Evolutionary conservation across 495 filamentous ascomycete genomes (phyloP).

Genomic region (Thozetella sp.): DNA sequence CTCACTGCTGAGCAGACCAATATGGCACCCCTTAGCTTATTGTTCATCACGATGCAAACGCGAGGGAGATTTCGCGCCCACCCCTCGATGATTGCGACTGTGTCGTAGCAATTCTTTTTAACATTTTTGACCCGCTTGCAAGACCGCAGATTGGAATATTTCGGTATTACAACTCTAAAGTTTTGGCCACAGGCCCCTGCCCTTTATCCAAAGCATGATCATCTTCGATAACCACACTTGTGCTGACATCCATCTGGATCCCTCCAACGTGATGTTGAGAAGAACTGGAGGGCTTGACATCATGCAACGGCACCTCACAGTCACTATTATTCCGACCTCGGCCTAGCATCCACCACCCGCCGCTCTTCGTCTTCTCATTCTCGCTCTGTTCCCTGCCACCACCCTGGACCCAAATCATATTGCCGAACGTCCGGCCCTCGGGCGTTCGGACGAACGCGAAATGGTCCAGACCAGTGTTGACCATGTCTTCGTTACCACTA

Average conservation of each 20-base stretch:
- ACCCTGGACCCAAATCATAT: conserved; percentile 30
- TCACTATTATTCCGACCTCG: conserved; percentile 2
- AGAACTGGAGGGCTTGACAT: conserved; percentile 4
- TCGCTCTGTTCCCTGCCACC: not conserved
- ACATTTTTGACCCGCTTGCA: no score
- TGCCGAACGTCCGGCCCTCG: conserved; percentile 22
- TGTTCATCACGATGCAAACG: no score
- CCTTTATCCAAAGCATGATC: not conserved
- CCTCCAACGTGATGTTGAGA: conserved; percentile 10
- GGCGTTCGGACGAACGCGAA: conserved; percentile 37
- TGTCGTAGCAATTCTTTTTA: no score
- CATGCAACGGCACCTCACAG: conserved; percentile 23
- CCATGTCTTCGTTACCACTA: conserved; percentile 22
- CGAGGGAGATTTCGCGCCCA: no score
- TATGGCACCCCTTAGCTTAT: no score
- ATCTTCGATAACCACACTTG: conserved; percentile 26
- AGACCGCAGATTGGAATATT: no score
- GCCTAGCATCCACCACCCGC: conserved; percentile 9
- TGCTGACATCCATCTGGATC: conserved; percentile 33
- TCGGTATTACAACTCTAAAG: not conserved
- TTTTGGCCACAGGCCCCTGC: not conserved
- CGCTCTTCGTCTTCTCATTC: conserved; percentile 5
- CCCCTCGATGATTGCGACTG: no score
- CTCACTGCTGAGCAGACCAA: no score
- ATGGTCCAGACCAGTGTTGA: conserved; percentile 30